Conservation (phyloP, 768 basidiomycete genomes). For the Gyrodon lividus region DNA sequence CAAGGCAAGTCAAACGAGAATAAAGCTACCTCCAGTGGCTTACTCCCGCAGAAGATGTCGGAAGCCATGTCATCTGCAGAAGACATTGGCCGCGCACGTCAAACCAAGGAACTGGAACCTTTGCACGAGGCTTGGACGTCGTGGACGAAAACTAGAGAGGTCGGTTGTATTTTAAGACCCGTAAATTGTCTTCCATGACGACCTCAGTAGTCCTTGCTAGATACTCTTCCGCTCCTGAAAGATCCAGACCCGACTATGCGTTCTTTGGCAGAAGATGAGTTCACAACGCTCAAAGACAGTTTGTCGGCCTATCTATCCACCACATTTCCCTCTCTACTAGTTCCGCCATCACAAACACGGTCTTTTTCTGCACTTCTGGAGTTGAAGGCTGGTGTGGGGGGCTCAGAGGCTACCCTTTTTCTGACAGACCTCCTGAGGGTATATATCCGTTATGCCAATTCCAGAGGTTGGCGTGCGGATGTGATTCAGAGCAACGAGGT, state of each 20-base stretch:
- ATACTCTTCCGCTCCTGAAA: constrained; percentile 56
- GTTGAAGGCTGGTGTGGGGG: constrained; percentile 90
- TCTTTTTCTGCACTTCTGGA: constrained; percentile 81
- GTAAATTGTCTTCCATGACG: constrained; percentile 11
- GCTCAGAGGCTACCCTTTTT: constrained; percentile 85
- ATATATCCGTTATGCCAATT: constrained; percentile 66
- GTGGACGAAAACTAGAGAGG: constrained; percentile 58
- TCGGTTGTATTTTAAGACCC: constrained; percentile 31
- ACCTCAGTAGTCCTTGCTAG: constrained; percentile 60
- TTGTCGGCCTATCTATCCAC: constrained; percentile 28
- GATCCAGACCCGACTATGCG: constrained; percentile 81
- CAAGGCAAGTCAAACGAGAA: constrained; percentile 35
- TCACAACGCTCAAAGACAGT: constrained; percentile 41
- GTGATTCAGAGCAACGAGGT: constrained; percentile 58
- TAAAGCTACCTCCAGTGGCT: not conserved
- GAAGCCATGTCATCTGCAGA: constrained; percentile 52
- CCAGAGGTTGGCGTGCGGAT: constrained; percentile 58
- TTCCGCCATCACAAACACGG: constrained; percentile 67
- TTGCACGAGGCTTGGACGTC: constrained; percentile 66
- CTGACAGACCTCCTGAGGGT: constrained; percentile 74
- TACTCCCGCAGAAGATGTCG: constrained; percentile 40
- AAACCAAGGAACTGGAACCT: constrained; percentile 67
- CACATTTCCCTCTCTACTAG: constrained; percentile 69
- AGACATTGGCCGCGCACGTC: constrained; percentile 57
- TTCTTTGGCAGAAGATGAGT: constrained; percentile 68